Conservation (phyloP, 139 green algal species). For the Penium margaritaceum region DNA sequence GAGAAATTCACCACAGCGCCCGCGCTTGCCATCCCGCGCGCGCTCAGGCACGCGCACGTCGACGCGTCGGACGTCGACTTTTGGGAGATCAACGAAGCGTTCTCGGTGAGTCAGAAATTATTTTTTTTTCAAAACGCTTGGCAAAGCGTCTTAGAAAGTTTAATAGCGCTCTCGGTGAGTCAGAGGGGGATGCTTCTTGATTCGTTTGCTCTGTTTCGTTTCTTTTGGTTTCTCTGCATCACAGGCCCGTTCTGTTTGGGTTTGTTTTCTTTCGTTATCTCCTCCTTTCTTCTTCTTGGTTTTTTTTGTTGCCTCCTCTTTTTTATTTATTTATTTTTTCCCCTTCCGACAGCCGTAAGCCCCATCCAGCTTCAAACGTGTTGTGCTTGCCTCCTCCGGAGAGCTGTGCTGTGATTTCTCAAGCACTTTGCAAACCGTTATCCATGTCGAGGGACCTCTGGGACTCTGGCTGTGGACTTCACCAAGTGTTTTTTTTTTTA, state of each 20-base stretch:
- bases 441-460: too few relatives aligned
- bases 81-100: conserved; percentile 89
- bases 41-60: conserved; percentile 54
- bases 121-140: background rate
- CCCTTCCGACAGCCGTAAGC: background rate
- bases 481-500: too few relatives aligned
- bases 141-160: background rate
- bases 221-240: too few relatives aligned
- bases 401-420: too few relatives aligned
- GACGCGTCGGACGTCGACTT: conserved; percentile 56
- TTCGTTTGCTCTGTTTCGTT: too few relatives aligned
- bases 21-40: conserved; percentile 60
- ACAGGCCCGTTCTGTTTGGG: background rate
- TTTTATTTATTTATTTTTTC: background rate
- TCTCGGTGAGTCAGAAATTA: conserved; percentile 52
- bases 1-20: conserved; percentile 74
- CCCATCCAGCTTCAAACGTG: too few relatives aligned
- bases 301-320: background rate
- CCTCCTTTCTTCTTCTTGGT: background rate
- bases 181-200: too few relatives aligned
- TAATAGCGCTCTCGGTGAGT: too few relatives aligned
- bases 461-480: too few relatives aligned
- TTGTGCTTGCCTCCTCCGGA: background rate
- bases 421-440: too few relatives aligned
- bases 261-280: background rate